A percentile compares a stretch with the other conserved stretches of the same genome.
Conservation (phyloP, 1,284 basidiomycete species). For the Wolfiporia cocos region DNA sequence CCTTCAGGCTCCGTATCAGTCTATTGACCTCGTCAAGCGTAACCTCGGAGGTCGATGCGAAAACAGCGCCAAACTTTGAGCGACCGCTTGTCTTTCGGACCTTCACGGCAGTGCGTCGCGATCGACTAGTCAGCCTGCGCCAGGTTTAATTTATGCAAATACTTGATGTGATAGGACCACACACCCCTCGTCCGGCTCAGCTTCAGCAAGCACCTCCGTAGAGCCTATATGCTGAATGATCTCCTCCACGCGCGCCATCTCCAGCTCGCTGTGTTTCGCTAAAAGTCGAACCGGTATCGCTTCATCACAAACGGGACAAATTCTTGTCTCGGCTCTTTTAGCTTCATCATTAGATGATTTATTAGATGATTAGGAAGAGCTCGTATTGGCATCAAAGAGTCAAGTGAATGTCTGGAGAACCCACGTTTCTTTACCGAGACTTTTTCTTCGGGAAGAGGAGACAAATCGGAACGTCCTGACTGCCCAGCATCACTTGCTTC, state of each 20-base stretch:
- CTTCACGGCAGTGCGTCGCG: constrained; percentile 58
- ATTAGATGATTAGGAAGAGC: not conserved
- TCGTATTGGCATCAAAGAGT: no score
- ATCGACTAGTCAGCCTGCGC: constrained; percentile 17
- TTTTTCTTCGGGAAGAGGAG: constrained; percentile 11
- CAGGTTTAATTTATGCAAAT: not conserved
- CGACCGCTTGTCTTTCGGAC: constrained; percentile 48
- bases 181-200: constrained; percentile 43
- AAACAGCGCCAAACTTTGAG: constrained; percentile 17
- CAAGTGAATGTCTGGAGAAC: not conserved
- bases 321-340: constrained; percentile 65
- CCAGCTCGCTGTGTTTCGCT: constrained; percentile 53
- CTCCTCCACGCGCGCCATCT: constrained; percentile 58
- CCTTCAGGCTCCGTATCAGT: constrained; percentile 50
- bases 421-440: constrained; percentile 24
- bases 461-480: not conserved
- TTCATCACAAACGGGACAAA: constrained; percentile 69
- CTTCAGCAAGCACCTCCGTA: constrained; percentile 33
- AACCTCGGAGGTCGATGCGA: constrained; percentile 22
- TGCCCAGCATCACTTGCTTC: constrained; percentile 9
- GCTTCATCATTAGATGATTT: constrained; percentile 28
- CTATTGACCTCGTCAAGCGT: constrained; percentile 42
- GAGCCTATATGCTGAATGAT: constrained; percentile 60
- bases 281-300: constrained; percentile 64
- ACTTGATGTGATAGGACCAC: constrained; percentile 7